Evolutionary conservation across 2,329 filamentous ascomycete species (phyloP), one percentile per base, ranked within the genome.

Genomic region (Cytospora chrysosperma): DNA sequence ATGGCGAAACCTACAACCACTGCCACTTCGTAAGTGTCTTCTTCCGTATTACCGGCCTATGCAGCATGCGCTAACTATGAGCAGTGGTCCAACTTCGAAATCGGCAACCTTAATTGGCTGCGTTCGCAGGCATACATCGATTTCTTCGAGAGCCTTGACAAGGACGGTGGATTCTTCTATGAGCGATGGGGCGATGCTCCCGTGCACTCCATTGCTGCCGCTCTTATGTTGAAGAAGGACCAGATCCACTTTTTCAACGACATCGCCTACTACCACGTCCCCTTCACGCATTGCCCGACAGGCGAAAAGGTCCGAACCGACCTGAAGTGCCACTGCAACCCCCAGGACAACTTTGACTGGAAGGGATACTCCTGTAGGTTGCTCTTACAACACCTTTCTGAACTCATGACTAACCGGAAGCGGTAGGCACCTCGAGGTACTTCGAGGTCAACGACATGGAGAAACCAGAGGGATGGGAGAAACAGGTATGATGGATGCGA

Each of bases 241-340:
- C 88, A 99, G 75, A 88, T 99, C 67, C 95, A 99, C 77, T 99
- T 99, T 82, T 99, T 98, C 82, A 92, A 99, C 77, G 94, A 99
- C 73, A 99, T 99, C 72, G 94, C 92, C 65, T 99, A 99, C 79
- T 97, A 93, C 78, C 95, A 99, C 75, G 91, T 97, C 27, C 95
- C 95, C 26, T 99, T 99, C 76, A 98, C 93, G 5, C 95, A 99
- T 78, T 99, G 95, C 77, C 95, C 95, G 2, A 97, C 93, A 0
- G 91, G 90, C 61, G 92, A 98, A 78, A 85, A 97, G 78, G 87
- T 85, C 60, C 87, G 93, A 68, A 77, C 93, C 61, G 89, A 97
- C 69, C 86, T 94, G 69, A 93, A 91, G 75, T 99, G 95, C 77
- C 90, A 93, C 77, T 99, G 95, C 80, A 93, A 99, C 73, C 94